These are phyloP conservation scores for Flaveria linearis DNA, from an alignment of 129 eudicot species.

Conservation along the genomic window DNA sequence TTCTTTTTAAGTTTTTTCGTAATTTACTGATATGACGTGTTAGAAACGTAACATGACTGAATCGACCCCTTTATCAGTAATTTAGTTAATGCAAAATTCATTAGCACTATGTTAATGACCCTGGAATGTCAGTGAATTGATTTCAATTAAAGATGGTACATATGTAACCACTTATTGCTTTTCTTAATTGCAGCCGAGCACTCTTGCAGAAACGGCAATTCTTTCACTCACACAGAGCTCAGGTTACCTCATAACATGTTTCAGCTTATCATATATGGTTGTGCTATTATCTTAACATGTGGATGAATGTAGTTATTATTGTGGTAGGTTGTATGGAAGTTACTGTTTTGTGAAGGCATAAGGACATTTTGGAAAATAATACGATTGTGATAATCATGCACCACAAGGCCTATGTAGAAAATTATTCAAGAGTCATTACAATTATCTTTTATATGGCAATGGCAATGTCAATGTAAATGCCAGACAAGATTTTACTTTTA, in stretches of 20 bases:
- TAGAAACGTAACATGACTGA: not conserved
- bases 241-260: slow-evolving; percentile 50
- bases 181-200: slow-evolving; percentile 52
- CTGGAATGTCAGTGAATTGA: not conserved
- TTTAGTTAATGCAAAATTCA: not conserved
- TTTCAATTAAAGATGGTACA: slow-evolving; percentile 7
- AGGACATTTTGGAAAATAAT: not conserved
- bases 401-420: not conserved
- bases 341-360: not conserved
- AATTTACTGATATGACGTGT: not conserved
- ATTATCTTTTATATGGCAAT: not conserved
- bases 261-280: not conserved
- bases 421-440: not conserved
- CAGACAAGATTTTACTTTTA: not conserved
- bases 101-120: not conserved
- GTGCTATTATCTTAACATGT: not conserved
- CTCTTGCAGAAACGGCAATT: slow-evolving; percentile 84
- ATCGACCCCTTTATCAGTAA: not conserved
- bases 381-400: slow-evolving; percentile 2
- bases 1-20: not conserved
- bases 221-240: slow-evolving; percentile 98
- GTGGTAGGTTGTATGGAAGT: not conserved
- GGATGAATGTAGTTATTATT: not conserved
- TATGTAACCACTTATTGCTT: slow-evolving; percentile 16
- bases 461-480: not conserved